Base-by-base conservation (phyloP, 192 early-diverging fungal species). In the Coemansia guatemalensis region DNA sequence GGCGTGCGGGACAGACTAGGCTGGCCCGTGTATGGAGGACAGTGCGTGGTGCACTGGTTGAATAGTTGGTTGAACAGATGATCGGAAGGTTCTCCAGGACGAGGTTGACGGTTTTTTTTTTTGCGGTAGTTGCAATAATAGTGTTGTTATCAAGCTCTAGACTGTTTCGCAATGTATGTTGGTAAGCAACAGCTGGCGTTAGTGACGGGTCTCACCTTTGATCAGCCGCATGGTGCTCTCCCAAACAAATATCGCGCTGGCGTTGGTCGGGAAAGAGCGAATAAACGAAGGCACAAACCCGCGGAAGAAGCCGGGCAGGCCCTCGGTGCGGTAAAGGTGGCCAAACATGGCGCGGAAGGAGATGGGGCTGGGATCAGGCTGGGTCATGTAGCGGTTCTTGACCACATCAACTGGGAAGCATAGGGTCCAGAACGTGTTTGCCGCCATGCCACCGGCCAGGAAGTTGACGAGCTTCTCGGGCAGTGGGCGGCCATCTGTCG, bases 311-410 rank as follows among this genome's bases (percentile, higher is more conserved):
- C 94, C 95, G 47, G 68, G 67, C 12, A 92, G 26, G 4, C 96
- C 93, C 62, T 92, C 92, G 53, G 75, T 63, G 23, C 66, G 63
- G 39, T 75, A 71, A 32, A 85, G 68, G 47, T 78, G 75, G 14
- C 44, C 68, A 60, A 81, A 70, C 70, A 71, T 81, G 26, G 66
- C 56, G 39, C 67, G 52, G 60, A 69, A 73, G 18, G 81, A 39
- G 51, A 85, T 84, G 2, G 86, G 84, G 35, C 81, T 86, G 22
- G 85, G 81, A 68, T 91, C 89, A 0, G 90, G 88, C 64, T 95
- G 94, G 0, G 92, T 92, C 96, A 97, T 97, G 61, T 92, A 92
- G 18, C 89, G 84, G 68, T 95, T 97, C 73, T 99, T 99, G 50
- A 95, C 88, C 1, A 94, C 87, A 75, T 99, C 90, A 25, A 84